phyloP scores from a whole-genome alignment of 306 rosid species.

The Heteromeles arbutifolia region DNA sequence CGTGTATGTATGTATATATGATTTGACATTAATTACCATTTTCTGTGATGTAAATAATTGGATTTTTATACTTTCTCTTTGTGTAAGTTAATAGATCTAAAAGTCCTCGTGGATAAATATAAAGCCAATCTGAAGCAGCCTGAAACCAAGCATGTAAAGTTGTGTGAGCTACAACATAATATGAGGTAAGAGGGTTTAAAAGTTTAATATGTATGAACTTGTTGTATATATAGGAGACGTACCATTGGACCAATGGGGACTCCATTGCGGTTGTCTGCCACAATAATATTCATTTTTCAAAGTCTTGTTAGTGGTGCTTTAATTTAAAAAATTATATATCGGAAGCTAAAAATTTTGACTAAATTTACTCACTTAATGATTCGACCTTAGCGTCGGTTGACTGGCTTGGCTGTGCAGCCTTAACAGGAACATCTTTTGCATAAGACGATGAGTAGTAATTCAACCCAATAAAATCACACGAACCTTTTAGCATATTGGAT shows the following conservation, averaged over 20 bases:
- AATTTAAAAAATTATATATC: too few species aligned
- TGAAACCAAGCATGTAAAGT: neutral
- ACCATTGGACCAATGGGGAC: conserved; percentile 42
- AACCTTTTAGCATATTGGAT: conserved; percentile 22
- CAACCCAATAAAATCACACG: conserved; percentile 39
- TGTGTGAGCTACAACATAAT: neutral
- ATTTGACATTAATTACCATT: conserved; percentile 30
- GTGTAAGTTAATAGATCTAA: conserved; percentile 30
- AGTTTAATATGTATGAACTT: too few species aligned
- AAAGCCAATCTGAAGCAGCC: conserved; percentile 27
- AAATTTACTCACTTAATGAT: conserved; percentile 8
- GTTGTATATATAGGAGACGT: neutral
- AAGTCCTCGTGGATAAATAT: conserved; percentile 36
- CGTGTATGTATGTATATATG: too few species aligned
- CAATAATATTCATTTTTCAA: neutral
- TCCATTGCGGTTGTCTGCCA: conserved; percentile 32
- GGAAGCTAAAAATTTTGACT: neutral
- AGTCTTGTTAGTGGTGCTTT: neutral
- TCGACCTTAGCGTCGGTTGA: conserved; percentile 18
- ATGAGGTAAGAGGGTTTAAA: neutral
- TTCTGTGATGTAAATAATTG: conserved; percentile 44
- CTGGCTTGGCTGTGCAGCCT: neutral
- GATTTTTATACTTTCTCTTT: conserved; percentile 35
- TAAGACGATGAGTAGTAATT: conserved; percentile 33
- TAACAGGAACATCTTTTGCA: conserved; percentile 24